Base-by-base conservation (phyloP, 768 basidiomycete species). In the Tulasnella sp. region DNA sequence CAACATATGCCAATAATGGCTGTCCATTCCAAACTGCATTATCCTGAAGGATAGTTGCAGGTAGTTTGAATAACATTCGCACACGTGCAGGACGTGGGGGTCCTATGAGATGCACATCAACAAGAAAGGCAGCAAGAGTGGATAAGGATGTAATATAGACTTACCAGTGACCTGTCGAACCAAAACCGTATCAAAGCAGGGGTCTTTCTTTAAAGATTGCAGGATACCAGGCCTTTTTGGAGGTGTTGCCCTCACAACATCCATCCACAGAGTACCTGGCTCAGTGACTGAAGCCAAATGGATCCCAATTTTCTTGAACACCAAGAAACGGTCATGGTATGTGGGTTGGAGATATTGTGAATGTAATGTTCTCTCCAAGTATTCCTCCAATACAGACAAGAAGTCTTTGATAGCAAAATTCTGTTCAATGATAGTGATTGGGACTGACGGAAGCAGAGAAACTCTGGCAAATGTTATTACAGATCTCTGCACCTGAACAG, bases 1-100 rank as follows among this genome's bases (percentile, higher is more conserved):
- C 79, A 29, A 83, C 46, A 67, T 83, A 84, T 0, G 82, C 81
- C 20, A 83, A 79, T 0, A 78, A 79, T n/a, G 74, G 78, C 3
- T 79, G 29, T 29, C 70, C 72, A 13, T 71, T 11, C 51, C 20
- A 23, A 7, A 3, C 77, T 81, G 32, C 51, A 51, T 79, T 72
- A 37, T 77, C 40, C 5, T 5, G 23, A 11, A 51, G 5, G 51
- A 7, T 32, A n/a, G 81, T 79, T 0, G 80, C 23, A 13, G 37
- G 78, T 42, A 83, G 81, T 15, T 81, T 79, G 3, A 72, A 32
- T 4, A 51, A 67, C 11, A 83, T 72, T 48, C 78, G 80, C 1
- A 75, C 81, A 13, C 78, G 81, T 55, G 70, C 61, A 0, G 44
- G 44, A 3, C 75, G 69, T 79, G 74, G 69, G 5, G 32, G 29